Evolutionary conservation across 345 rosid genomes (phyloP).

Genomic region (Camelina neglecta): DNA sequence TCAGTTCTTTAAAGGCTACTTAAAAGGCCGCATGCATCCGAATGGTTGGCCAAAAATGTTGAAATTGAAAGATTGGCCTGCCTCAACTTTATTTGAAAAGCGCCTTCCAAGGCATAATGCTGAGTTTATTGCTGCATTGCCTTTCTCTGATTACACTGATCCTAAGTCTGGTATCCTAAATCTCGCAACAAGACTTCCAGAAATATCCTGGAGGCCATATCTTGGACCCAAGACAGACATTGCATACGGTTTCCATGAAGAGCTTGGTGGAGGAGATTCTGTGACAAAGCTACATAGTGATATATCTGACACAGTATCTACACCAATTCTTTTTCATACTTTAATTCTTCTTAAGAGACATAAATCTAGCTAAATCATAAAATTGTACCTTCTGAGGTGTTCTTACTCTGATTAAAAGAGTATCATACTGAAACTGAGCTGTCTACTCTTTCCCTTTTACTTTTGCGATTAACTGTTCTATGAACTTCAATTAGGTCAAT

Average conservation of each 20-base stretch:
- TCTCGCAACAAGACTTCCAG: conserved; percentile 64
- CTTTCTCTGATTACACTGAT: conserved; percentile 77
- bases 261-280: conserved; percentile 79
- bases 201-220: conserved; percentile 65
- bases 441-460: background rate
- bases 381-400: background rate
- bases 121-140: conserved; percentile 66
- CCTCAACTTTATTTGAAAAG: conserved; percentile 62
- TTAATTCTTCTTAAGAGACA: background rate
- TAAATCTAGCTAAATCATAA: too few species aligned
- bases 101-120: conserved; percentile 70
- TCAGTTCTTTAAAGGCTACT: conserved; percentile 67
- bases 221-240: conserved; percentile 88
- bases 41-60: conserved; percentile 62
- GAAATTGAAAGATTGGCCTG: conserved; percentile 89
- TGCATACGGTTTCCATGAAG: conserved; percentile 74
- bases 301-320: conserved; percentile 76
- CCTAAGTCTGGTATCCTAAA: conserved; percentile 62
- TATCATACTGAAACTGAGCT: background rate
- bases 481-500: conserved; percentile 34
- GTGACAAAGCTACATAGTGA: conserved; percentile 91
- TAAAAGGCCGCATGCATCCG: conserved; percentile 37
- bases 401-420: too few species aligned
- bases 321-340: conserved; percentile 4
- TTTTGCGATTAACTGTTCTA: background rate